Base-by-base conservation (phyloP, 2,329 filamentous ascomycete genomes). In the Microsporum audouinii region DNA sequence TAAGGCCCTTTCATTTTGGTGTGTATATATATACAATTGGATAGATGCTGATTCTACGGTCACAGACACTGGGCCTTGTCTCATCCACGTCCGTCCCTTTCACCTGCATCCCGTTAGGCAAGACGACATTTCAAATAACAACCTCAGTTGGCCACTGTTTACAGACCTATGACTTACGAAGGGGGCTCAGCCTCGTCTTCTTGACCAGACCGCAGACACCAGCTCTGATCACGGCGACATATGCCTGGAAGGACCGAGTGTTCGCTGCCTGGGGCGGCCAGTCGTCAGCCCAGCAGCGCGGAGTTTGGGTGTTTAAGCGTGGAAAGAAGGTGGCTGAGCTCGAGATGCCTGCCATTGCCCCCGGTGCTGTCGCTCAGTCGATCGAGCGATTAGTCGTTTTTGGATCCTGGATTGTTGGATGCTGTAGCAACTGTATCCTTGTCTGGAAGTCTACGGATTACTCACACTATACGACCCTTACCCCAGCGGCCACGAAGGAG, bases 41-140 rank as follows among this genome's bases (percentile, higher is more conserved):
- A 58, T 60, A 31, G 57, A 39, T 39, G 6, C 45, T 59, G 33
- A 51, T 31, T 27, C 45, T 57, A 27, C 6, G 29, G 47, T 39
- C 71, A 6, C 14, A 96, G 89, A 96, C 92, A 55, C 83, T 99
- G 66, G 94, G 94, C 14, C 81, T 99, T 36, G 90, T 99, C 1
- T 96, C 94, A 3, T 90, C 94, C 0, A 96, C 92, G 1, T 77
- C 80, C 57, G 90, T 96, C 0, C 92, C 94, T 0, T 97, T 99
- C 71, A 91, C 92, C 1, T 88, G 88, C 4, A 82, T 95, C 36
- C 88, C 92, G 0, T 80, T 96, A 14, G 94, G 94, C 62, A 96
- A 95, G 76, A 92, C 89, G 0, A 95, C 91, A 2, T 99, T 96
- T 71, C 94, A 99, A 73, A 90, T 99, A 74, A 97, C 94, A 38